Percentiles rank a stretch among this genome's conserved stretches.
These are phyloP conservation scores for Pinus tabuliformis DNA, from an alignment of 75 land plant species.

Conservation along the genomic window DNA sequence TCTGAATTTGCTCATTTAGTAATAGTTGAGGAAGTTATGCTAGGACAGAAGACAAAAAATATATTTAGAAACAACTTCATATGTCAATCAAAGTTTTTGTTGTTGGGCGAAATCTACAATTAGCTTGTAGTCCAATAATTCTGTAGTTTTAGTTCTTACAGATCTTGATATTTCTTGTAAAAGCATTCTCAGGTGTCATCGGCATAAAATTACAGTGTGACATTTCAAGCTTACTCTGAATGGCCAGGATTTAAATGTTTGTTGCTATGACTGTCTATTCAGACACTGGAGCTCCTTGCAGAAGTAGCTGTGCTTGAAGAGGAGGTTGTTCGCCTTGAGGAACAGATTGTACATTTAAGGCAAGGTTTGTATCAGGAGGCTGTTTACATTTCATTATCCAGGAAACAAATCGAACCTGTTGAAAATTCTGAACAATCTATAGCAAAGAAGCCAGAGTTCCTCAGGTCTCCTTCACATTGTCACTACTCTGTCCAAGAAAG, in stretches of 20 bases:
- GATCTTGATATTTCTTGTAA: neutral
- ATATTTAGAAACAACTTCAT: neutral
- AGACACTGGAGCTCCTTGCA: constrained; percentile 69
- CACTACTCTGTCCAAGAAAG: constrained; percentile 4
- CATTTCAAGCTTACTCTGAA: neutral
- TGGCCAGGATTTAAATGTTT: neutral
- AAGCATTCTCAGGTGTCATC: neutral
- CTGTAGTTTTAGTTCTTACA: neutral
- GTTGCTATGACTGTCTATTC: constrained; percentile 10
- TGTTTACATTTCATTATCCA: constrained; percentile 13
- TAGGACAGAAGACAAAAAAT: neutral
- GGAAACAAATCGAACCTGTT: constrained; percentile 13
- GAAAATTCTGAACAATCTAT: constrained; percentile 12
- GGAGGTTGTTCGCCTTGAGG: constrained; percentile 70
- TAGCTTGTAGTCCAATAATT: neutral
- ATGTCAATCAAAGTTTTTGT: neutral
- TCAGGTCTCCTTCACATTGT: neutral
- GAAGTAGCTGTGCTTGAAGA: constrained; percentile 83
- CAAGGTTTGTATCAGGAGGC: constrained; percentile 49
- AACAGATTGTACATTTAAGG: constrained; percentile 55
- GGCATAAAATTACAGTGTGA: neutral
- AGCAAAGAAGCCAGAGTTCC: neutral
- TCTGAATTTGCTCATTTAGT: neutral
- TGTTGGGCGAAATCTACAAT: too few relatives aligned
- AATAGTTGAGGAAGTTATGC: neutral